These are phyloP conservation scores for Phytopythium montanum DNA, from an alignment of 352 stramenopile species.

Conservation along the genomic window DNA sequence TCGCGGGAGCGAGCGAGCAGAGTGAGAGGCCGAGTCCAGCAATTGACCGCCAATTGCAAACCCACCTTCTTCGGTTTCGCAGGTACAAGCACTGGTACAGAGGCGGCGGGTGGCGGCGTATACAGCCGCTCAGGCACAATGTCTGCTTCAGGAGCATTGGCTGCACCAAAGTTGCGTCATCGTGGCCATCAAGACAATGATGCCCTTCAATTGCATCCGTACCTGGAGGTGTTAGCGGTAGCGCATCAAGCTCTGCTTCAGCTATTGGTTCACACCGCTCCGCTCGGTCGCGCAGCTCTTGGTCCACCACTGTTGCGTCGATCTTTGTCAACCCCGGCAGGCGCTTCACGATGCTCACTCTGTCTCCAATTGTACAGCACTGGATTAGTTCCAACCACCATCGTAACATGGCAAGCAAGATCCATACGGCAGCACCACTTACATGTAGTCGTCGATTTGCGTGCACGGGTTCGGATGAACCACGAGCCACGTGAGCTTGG, in stretches of 20 bases:
- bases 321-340: constrained; percentile 51
- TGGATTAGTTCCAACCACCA: neutral
- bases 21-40: too few relatives aligned
- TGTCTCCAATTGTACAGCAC: constrained; percentile 2
- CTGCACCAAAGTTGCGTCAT: neutral
- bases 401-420: neutral
- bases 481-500: constrained; percentile 42
- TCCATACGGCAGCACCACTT: neutral
- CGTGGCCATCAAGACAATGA: neutral
- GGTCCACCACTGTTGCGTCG: constrained; percentile 38
- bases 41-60: neutral
- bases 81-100: neutral
- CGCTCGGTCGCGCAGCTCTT: constrained; percentile 26
- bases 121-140: neutral
- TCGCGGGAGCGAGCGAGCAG: neutral
- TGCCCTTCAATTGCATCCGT: neutral
- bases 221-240: neutral
- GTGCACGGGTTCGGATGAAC: constrained; percentile 75
- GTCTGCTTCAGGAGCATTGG: neutral
- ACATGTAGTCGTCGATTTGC: constrained; percentile 43
- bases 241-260: neutral
- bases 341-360: constrained; percentile 27
- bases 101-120: neutral
- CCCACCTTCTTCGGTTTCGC: neutral
- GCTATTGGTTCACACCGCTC: neutral